Percentiles rank a stretch among this genome's conserved stretches.
phyloP scores from a whole-genome alignment of 2,329 filamentous ascomycete genomes.

The Zymoseptoria passerinii region DNA sequence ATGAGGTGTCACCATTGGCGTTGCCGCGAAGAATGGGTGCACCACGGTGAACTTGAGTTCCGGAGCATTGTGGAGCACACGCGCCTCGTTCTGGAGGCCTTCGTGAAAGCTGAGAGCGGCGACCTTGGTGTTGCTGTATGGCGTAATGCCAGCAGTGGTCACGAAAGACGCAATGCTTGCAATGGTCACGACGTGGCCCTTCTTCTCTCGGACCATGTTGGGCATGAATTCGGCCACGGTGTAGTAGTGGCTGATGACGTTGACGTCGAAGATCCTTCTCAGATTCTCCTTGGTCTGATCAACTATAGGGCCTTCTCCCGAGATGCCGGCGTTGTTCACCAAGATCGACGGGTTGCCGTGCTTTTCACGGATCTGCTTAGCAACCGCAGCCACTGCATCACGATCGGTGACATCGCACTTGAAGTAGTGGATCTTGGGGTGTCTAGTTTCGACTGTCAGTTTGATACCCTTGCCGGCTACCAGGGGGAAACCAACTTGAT shows the following conservation, averaged over 20 bases:
- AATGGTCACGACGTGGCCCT: constrained; percentile 50
- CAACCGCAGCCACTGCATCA: constrained; percentile 38
- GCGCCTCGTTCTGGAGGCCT: constrained; percentile 35
- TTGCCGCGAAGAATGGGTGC: constrained; percentile 36
- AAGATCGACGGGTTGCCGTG: constrained; percentile 41
- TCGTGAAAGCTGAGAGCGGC: constrained; percentile 49
- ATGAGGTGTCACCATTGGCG: constrained; percentile 32
- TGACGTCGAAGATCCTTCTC: constrained; percentile 45
- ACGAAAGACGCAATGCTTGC: constrained; percentile 47
- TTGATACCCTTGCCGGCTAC: too few species aligned
- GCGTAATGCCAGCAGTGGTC: constrained; percentile 35
- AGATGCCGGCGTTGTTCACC: constrained; percentile 46
- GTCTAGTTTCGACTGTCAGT: constrained; percentile 3
- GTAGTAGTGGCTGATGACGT: constrained; percentile 44
- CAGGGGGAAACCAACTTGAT: constrained; percentile 11
- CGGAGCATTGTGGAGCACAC: constrained; percentile 35
- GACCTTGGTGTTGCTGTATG: constrained; percentile 47
- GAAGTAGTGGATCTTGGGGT: constrained; percentile 31
- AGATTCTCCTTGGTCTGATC: constrained; percentile 38
- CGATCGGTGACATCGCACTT: constrained; percentile 43
- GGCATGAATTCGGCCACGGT: constrained; percentile 46
- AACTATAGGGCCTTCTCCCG: constrained; percentile 39
- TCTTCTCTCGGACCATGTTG: constrained; percentile 42
- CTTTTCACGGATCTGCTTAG: constrained; percentile 31
- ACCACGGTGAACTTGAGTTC: constrained; percentile 37